Conservation (phyloP, 495 filamentous ascomycete genomes). For the Lophiostoma macrostomum region DNA sequence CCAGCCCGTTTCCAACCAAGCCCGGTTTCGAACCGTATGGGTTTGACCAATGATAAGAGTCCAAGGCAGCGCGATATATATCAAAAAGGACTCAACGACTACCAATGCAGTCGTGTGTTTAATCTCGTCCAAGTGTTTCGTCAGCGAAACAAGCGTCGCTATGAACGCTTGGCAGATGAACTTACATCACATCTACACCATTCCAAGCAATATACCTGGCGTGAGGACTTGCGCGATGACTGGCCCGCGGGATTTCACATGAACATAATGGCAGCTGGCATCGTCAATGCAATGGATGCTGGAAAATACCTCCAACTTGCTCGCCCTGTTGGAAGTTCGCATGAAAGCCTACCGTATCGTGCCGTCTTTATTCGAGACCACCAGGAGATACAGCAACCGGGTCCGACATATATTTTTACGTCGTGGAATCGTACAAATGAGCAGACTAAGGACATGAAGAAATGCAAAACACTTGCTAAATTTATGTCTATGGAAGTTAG, state of each 20-base stretch:
- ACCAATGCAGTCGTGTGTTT: neutral
- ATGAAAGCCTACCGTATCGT: conserved; percentile 2
- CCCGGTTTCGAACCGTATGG: too few relatives aligned
- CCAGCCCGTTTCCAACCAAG: neutral
- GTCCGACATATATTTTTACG: conserved; percentile 9
- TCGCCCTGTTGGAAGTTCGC: neutral
- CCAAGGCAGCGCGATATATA: neutral
- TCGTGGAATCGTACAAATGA: conserved; percentile 16
- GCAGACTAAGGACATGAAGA: neutral
- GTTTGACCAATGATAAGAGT: neutral
- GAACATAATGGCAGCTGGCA: neutral
- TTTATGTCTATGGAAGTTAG: conserved; percentile 14
- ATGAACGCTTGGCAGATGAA: neutral
- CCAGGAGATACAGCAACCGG: neutral
- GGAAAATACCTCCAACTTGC: conserved; percentile 5
- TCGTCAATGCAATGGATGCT: conserved; percentile 9
- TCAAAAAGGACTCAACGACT: neutral
- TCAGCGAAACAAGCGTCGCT: neutral
- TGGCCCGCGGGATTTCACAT: neutral
- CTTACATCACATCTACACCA: neutral
- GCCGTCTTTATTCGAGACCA: conserved; percentile 7
- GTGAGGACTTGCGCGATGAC: too few relatives aligned
- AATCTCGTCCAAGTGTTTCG: neutral
- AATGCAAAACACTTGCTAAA: conserved; percentile 7
- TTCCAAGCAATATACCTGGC: neutral